These are phyloP conservation scores for Calvatia gigantea DNA, from an alignment of 768 basidiomycete species.

Conservation along the genomic window DNA sequence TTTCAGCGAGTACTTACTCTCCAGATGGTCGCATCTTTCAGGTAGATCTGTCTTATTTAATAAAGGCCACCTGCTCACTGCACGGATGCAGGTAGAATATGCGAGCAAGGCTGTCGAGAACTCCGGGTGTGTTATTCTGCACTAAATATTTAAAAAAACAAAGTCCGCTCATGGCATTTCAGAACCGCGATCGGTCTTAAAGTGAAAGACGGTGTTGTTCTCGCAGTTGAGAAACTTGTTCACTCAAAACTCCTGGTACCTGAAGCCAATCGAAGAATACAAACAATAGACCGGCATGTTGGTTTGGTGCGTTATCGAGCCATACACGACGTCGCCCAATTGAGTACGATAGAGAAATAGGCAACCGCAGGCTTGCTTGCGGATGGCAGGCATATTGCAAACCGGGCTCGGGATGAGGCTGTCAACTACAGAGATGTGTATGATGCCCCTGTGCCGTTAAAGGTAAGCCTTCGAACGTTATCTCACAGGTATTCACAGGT, in stretches of 20 bases:
- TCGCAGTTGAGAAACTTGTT: conserved; percentile 97
- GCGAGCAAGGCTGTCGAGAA: conserved; percentile 99
- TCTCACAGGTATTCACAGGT: background rate
- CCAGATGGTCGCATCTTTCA: conserved; percentile 99
- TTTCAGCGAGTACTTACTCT: conserved; percentile 89
- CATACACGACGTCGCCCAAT: background rate
- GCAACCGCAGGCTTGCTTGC: conserved; percentile 92
- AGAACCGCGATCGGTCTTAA: conserved; percentile 96
- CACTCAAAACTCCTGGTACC: conserved; percentile 96
- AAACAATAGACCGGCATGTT: conserved; percentile 89
- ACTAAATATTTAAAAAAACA: conserved; percentile 1
- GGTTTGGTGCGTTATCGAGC: conserved; percentile 61
- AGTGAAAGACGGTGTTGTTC: conserved; percentile 89
- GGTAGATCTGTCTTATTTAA: conserved; percentile 36
- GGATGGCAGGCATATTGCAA: conserved; percentile 86
- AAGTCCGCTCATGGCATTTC: conserved; percentile 4
- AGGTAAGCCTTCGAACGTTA: conserved; percentile 60
- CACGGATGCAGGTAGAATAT: conserved; percentile 78
- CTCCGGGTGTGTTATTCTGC: conserved; percentile 64
- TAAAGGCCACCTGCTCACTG: conserved; percentile 5
- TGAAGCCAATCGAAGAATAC: conserved; percentile 89
- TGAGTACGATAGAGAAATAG: conserved; percentile 36
- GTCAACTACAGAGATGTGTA: conserved; percentile 68
- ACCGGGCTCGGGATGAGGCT: conserved; percentile 83
- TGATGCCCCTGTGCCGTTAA: conserved; percentile 70